Base-by-base conservation (phyloP, 805 yeast genomes). In the Saccharomyces eubayanus region DNA sequence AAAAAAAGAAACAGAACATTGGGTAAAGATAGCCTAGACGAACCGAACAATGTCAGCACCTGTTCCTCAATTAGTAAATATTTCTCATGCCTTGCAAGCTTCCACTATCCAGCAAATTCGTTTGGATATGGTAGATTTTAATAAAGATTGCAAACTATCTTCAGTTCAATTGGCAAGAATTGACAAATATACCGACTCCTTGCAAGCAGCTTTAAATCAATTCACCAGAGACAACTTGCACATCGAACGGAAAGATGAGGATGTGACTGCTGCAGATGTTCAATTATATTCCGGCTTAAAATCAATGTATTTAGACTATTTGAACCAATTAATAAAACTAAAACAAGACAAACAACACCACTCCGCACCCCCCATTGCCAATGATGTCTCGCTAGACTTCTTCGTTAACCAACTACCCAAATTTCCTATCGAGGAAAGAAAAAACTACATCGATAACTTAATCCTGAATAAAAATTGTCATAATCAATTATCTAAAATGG, bases 41-140 rank as follows among this genome's bases (percentile, higher is more conserved):
- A 52, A 28, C 24, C 12, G 28, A 20, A 55, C 14, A 45, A 58
- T 61, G 64, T 58, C 66, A 21, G 50, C 57, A 41, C 64, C 64
- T 14, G 62, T 67, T 36, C 72, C 71, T 28, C 69, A 67, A 54
- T 50, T 59, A 51, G 68, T 68, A 47, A 62, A 68, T 52, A 66
- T 68, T 16, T 57, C 66, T 43, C 67, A 68, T 54, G 66, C 70
- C 6, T 59, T 68, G 52, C 65, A 62, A 47, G 62, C 70, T 12
- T 50, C 59, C 16, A 56, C 61, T 12, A 59, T 68, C 16, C 65
- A 66, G 48, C 61, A 63, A 53, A 65, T 68, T 28, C 62, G 69
- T 11, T 41, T 58, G 12, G 69, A 66, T 51, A 59, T 66, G 14
- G 56, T 56, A 49, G 55, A 54, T 29, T 62, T 58, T 40, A 56